Evolutionary conservation across 257 asterid genomes (phyloP).

Genomic region (Nicotiana knightiana): DNA sequence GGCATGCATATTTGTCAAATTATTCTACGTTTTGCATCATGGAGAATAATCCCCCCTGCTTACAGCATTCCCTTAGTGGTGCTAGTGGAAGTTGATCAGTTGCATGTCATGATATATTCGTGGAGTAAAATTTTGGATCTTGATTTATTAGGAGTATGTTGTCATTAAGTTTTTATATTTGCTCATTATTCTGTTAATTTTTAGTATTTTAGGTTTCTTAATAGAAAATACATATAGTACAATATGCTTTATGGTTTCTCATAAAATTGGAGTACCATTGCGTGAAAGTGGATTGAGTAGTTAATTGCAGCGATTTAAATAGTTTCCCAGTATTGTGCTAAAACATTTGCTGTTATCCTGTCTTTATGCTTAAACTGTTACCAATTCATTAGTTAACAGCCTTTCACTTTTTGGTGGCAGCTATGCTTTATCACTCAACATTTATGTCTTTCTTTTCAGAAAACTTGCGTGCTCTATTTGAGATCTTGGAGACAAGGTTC

Average conservation of each 20-base stretch:
- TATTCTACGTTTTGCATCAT: background rate
- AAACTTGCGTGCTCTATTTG: background rate
- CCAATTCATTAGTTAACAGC: background rate
- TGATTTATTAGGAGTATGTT: background rate
- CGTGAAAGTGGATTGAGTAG: background rate
- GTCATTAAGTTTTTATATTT: background rate
- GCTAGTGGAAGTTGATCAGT: background rate
- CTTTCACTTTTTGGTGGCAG: background rate
- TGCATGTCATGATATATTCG: background rate
- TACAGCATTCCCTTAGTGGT: background rate
- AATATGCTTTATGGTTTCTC: background rate
- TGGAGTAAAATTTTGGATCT: background rate
- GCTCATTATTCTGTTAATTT: background rate
- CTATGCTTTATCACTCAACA: conserved; percentile 3
- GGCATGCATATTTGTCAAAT: background rate
- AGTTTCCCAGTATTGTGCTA: background rate
- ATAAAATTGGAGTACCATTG: background rate
- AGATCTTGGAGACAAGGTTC: background rate
- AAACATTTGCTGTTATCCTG: background rate
- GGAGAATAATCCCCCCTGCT: background rate
- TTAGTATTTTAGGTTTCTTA: background rate
- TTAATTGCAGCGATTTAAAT: background rate
- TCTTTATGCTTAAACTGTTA: background rate
- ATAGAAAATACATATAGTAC: background rate
- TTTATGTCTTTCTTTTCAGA: background rate